phyloP scores from a whole-genome alignment of 164 flowering plant species.

The Houttuynia cordata region DNA sequence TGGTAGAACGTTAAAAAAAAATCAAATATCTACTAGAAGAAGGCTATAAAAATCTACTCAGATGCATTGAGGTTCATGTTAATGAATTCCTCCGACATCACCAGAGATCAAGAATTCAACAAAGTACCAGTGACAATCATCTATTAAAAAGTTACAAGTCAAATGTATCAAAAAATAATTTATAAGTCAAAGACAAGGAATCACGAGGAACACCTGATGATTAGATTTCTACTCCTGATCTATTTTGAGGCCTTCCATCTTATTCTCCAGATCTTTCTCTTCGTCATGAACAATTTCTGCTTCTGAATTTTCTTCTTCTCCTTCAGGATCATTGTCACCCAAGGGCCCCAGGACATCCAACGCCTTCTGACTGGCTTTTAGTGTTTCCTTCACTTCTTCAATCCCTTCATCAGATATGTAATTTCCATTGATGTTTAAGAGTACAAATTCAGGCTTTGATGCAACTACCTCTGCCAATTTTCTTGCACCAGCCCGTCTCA shows the following conservation, averaged over 20 bases:
- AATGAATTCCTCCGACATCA: too few relatives aligned
- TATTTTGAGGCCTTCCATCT: slow-evolving; percentile 45
- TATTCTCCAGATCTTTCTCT: slow-evolving; percentile 23
- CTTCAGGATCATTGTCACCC: slow-evolving; percentile 87
- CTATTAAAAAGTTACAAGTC: too few relatives aligned
- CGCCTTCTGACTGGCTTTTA: slow-evolving; percentile 21
- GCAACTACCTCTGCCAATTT: slow-evolving; percentile 46
- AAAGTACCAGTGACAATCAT: too few relatives aligned
- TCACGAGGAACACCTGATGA: too few relatives aligned
- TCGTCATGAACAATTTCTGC: slow-evolving; percentile 8
- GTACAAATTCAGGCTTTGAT: slow-evolving; percentile 41
- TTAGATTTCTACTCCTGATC: neutral
- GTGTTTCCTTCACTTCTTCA: slow-evolving; percentile 63
- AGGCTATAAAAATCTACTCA: too few relatives aligned
- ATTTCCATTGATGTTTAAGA: slow-evolving; percentile 67
- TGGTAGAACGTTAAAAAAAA: too few relatives aligned
- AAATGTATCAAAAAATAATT: too few relatives aligned
- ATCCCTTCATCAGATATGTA: slow-evolving; percentile 79
- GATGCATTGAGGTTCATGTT: too few relatives aligned
- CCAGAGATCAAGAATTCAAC: too few relatives aligned
- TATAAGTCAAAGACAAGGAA: too few relatives aligned
- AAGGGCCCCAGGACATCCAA: slow-evolving; percentile 56
- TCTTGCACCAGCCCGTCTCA: slow-evolving; percentile 67
- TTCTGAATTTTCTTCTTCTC: slow-evolving; percentile 44
- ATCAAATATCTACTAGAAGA: too few relatives aligned